Conservation (phyloP, 2,329 filamentous ascomycete species). For the Epichloe elymi region DNA sequence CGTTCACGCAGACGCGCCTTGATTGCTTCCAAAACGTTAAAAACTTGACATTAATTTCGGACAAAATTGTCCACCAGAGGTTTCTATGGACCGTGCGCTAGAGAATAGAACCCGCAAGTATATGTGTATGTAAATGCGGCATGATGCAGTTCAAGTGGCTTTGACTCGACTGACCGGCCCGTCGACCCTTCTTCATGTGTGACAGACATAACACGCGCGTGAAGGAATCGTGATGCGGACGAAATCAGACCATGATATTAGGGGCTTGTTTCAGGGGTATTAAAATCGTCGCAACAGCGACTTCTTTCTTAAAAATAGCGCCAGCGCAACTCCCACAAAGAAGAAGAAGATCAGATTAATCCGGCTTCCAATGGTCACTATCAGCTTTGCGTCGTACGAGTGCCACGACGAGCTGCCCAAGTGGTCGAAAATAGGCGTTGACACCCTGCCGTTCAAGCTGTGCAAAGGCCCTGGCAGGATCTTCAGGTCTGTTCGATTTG, state of each 20-base stretch:
- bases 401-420: slow-evolving; percentile 30
- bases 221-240: not conserved
- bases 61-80: not conserved
- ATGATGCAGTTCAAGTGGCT: not conserved
- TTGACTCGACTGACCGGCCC: not conserved
- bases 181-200: not conserved
- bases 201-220: not conserved
- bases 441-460: slow-evolving; percentile 24
- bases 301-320: slow-evolving; percentile 9
- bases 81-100: slow-evolving; percentile 3
- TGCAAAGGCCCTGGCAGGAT: slow-evolving; percentile 25
- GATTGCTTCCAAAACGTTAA: not conserved
- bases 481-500: slow-evolving; percentile 19
- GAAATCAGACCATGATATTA: not conserved
- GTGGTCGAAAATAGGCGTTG: slow-evolving; percentile 27
- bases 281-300: slow-evolving; percentile 9
- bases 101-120: slow-evolving; percentile 1
- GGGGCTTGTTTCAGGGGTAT: not conserved
- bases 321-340: slow-evolving; percentile 10
- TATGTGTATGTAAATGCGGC: not conserved
- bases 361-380: slow-evolving; percentile 8
- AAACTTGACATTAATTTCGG: not conserved
- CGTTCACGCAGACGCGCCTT: not conserved
- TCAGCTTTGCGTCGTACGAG: slow-evolving; percentile 20
- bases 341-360: slow-evolving; percentile 9